Conservation (phyloP, 2,329 filamentous ascomycete genomes). For the Aspergillus ochraceoroseus region DNA sequence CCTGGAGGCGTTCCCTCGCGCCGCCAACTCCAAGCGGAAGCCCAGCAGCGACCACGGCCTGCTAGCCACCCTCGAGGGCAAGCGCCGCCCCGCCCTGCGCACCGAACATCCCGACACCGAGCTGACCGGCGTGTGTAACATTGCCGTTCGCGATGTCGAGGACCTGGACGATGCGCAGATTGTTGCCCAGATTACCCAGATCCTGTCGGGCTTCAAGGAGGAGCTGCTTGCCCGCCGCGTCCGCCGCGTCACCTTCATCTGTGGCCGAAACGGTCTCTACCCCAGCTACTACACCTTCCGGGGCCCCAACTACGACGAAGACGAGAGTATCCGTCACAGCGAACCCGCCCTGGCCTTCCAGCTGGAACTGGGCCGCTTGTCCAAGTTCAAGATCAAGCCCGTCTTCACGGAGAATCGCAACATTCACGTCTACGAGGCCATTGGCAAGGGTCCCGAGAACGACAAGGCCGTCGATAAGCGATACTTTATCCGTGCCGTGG, state of each 20-base stretch:
- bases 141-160: conserved; percentile 86
- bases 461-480: conserved; percentile 70
- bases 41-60: conserved; percentile 52
- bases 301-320: conserved; percentile 81
- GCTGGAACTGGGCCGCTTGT: conserved; percentile 86
- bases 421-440: conserved; percentile 96
- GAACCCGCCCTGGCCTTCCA: conserved; percentile 98
- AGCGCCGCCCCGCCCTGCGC: conserved; percentile 57
- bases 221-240: conserved; percentile 77
- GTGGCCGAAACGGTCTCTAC: conserved; percentile 89
- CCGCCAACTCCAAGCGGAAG: conserved; percentile 53
- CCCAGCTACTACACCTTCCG: conserved; percentile 98
- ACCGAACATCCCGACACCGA: conserved; percentile 65
- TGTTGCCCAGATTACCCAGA: conserved; percentile 65
- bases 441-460: conserved; percentile 89
- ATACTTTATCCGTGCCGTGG: conserved; percentile 95
- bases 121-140: conserved; percentile 84
- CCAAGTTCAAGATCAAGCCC: conserved; percentile 96
- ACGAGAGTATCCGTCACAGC: conserved; percentile 92
- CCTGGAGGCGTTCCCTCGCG: conserved; percentile 70
- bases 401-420: conserved; percentile 99
- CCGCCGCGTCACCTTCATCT: conserved; percentile 91
- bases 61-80: conserved; percentile 67
- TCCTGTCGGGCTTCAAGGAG: conserved; percentile 75
- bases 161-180: conserved; percentile 75